These are phyloP conservation scores for Linnemannia elongata DNA, from an alignment of 192 early-diverging fungal genomes.

Conservation along the genomic window DNA sequence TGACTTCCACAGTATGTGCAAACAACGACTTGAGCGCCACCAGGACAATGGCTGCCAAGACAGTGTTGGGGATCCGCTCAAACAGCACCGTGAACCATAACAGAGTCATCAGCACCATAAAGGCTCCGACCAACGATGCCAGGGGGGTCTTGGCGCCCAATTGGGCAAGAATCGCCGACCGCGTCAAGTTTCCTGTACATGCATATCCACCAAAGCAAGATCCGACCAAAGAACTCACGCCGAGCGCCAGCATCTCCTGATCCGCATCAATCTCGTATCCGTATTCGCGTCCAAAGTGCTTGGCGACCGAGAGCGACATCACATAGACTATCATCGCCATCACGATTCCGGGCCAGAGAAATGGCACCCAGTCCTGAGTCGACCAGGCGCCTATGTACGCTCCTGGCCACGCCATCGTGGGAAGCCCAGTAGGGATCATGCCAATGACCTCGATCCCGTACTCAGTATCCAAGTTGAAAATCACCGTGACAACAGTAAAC, in stretches of 20 bases:
- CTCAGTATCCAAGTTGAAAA: conserved; percentile 38
- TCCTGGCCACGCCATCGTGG: conserved; percentile 30
- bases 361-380: not conserved
- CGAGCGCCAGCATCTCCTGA: conserved; percentile 57
- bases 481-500: conserved; percentile 41
- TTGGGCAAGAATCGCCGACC: conserved; percentile 47
- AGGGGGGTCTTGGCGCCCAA: conserved; percentile 41
- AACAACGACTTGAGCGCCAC: conserved; percentile 40
- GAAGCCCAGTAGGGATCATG: conserved; percentile 49
- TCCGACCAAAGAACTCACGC: conserved; percentile 40
- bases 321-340: conserved; percentile 56
- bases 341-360: conserved; percentile 49
- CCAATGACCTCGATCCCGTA: conserved; percentile 50
- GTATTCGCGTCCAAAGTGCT: conserved; percentile 48
- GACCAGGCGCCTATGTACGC: conserved; percentile 18
- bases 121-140: conserved; percentile 36
- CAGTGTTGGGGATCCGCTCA: conserved; percentile 45
- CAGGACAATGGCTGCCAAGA: conserved; percentile 54
- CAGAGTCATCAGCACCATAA: conserved; percentile 44
- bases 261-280: conserved; percentile 55
- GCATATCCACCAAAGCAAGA: conserved; percentile 55
- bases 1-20: conserved; percentile 36
- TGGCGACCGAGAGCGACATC: conserved; percentile 55
- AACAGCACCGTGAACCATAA: conserved; percentile 51
- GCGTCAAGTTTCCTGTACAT: conserved; percentile 45